Evolutionary conservation across 2,329 filamentous ascomycete genomes (phyloP), one percentile per base, ranked within the genome.

Genomic region (Corniculantispora saksenae): DNA sequence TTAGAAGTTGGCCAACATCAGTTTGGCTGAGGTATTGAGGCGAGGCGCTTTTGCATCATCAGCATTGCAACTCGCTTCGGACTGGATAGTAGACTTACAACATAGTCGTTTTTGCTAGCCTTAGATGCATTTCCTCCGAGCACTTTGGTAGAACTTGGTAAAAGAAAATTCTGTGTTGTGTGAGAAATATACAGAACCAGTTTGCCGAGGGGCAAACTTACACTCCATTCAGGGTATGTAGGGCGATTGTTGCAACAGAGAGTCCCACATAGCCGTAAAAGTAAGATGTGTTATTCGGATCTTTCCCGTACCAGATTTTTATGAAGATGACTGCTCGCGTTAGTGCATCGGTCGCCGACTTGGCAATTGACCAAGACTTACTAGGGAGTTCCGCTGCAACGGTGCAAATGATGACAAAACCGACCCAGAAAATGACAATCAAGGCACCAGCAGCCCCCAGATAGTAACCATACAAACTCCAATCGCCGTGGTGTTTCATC

Each of bases 391-490:
- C 15, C 12, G 35, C 47, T 5, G 48, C 13, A 15, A 40, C 23
- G n/a, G 40, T 1, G 40, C 19, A 12, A 38, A 4, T 3, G 27
- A 40, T n/a, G n/a, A n/a, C 12, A 12, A 50, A 38, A 6, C 8
- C 32, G 8, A 63, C 8, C 38, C 60, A 54, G 10, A 25, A 29
- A 1, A 55, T 1, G 1, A 47, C 19, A 1, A 27, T 9, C 0
- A 45, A 21, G 10, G 15, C 6, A 9, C 50, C 50, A 19, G 50
- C 35, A 10, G 60, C 32, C 8, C 60, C 60, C 6, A 63, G 5
- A 12, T 56, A 63, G 51, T 63, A 63, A n/a, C n/a, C 17, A n/a
- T 63, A 63, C 3, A 63, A 27, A 2, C 50, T 47, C 51, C 61
- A 55, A 13, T 56, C 40, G 1, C 61, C 40, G 2, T 27, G 1